These are phyloP conservation scores for Cladophialophora yegresii DNA, from an alignment of 2,329 filamentous ascomycete species.

Conservation along the genomic window DNA sequence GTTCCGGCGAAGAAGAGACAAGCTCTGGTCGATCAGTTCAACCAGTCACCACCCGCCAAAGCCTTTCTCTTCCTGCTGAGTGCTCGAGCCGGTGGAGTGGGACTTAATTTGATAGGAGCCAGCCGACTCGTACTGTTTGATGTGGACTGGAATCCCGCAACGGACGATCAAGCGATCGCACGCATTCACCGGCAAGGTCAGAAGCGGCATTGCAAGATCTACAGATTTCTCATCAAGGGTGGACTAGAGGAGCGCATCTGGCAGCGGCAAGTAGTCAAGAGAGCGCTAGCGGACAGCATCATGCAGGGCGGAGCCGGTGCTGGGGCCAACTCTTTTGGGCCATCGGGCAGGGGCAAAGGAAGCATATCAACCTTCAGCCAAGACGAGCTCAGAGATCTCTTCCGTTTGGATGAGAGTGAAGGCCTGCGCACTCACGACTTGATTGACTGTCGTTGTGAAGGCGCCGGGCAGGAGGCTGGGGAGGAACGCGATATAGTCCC, in stretches of 20 bases:
- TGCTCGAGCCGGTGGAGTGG: slow-evolving; percentile 70
- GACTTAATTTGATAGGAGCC: slow-evolving; percentile 70
- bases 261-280: slow-evolving; percentile 71
- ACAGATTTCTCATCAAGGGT: slow-evolving; percentile 67
- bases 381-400: slow-evolving; percentile 68
- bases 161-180: slow-evolving; percentile 73
- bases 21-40: slow-evolving; percentile 69
- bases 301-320: slow-evolving; percentile 55
- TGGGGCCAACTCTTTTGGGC: slow-evolving; percentile 6
- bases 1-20: slow-evolving; percentile 67
- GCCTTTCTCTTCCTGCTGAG: slow-evolving; percentile 71
- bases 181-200: slow-evolving; percentile 73
- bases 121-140: slow-evolving; percentile 71
- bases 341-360: slow-evolving; percentile 50
- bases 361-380: slow-evolving; percentile 62
- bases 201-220: slow-evolving; percentile 67
- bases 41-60: slow-evolving; percentile 57
- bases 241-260: slow-evolving; percentile 74
- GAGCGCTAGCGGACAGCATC: slow-evolving; percentile 69
- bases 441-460: slow-evolving; percentile 63
- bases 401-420: slow-evolving; percentile 62
- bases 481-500: slow-evolving; percentile 7
- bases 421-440: slow-evolving; percentile 69
- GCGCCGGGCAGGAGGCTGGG: slow-evolving; percentile 47
- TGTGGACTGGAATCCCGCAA: slow-evolving; percentile 75